Evolutionary conservation across 2,329 filamentous ascomycete species (phyloP).

Genomic region (Aspergillus aculeatinus): DNA sequence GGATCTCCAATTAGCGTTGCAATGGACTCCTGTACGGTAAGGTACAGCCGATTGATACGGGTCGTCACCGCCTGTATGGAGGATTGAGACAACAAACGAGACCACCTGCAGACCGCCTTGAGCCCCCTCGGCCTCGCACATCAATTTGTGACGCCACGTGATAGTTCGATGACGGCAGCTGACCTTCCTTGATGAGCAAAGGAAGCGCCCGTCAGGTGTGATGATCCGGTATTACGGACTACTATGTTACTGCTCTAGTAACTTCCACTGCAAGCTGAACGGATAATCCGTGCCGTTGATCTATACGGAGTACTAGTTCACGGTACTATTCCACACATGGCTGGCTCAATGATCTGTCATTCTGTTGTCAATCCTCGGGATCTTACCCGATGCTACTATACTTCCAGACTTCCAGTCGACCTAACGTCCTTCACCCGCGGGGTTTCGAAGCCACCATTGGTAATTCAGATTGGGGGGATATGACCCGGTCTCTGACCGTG

Average conservation of each 20-base stretch:
- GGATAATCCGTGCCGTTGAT: conserved; percentile 4
- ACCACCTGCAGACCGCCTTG: conserved; percentile 20
- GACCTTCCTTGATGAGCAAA: conserved; percentile 17
- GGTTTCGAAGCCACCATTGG: background rate
- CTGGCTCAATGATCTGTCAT: background rate
- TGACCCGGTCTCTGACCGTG: background rate
- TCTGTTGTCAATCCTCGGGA: background rate
- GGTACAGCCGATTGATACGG: conserved; percentile 16
- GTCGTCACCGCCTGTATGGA: conserved; percentile 20
- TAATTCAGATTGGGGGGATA: background rate
- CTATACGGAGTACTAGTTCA: background rate
- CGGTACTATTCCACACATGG: background rate
- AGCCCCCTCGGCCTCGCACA: conserved; percentile 11
- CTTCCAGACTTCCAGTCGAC: background rate
- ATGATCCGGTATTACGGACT: background rate
- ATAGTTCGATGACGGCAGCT: conserved; percentile 28
- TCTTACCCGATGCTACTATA: background rate
- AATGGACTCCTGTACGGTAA: conserved; percentile 17
- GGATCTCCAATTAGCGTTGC: conserved; percentile 28
- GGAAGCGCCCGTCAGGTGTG: conserved; percentile 13
- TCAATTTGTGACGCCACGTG: conserved; percentile 30
- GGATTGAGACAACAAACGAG: conserved; percentile 6
- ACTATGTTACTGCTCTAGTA: background rate
- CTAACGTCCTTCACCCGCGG: background rate
- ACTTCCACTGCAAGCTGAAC: background rate